These are phyloP conservation scores for Psilocybe cyanescens DNA, from an alignment of 768 basidiomycete species.

Conservation along the genomic window DNA sequence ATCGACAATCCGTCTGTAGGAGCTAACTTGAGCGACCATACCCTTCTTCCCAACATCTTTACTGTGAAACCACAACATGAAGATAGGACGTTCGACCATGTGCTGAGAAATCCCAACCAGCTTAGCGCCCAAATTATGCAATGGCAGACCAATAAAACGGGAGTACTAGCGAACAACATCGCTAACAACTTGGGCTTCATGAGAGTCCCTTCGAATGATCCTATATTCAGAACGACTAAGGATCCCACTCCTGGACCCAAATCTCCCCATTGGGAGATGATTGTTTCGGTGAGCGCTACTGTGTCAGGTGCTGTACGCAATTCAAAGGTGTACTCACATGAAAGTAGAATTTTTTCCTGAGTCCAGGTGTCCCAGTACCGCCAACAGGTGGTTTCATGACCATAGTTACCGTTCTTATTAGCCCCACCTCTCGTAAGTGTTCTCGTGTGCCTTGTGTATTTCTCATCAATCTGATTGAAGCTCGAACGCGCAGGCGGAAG, in stretches of 20 bases:
- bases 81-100: constrained; percentile 11
- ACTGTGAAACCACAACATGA: constrained; percentile 12
- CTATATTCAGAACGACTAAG: constrained; percentile 15
- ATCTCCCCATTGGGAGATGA: constrained; percentile 32
- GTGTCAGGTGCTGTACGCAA: too few species aligned
- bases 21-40: constrained; percentile 23
- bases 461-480: constrained; percentile 6
- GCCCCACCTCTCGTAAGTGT: constrained; percentile 32
- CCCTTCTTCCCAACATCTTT: constrained; percentile 17
- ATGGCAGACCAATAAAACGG: constrained; percentile 25
- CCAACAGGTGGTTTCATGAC: constrained; percentile 27
- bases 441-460: not conserved
- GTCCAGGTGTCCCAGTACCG: constrained; percentile 9
- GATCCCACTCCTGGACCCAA: constrained; percentile 22
- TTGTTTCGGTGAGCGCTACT: constrained; percentile 29
- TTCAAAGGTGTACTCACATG: not conserved
- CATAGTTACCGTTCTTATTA: constrained; percentile 18
- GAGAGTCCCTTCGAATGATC: constrained; percentile 36
- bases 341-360: constrained; percentile 14
- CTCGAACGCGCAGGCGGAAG: constrained; percentile 32
- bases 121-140: constrained; percentile 26
- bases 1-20: constrained; percentile 23
- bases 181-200: constrained; percentile 29
- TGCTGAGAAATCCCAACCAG: not conserved
- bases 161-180: constrained; percentile 38